Percentiles rank a stretch among this genome's conserved stretches.
Conservation (phyloP, 495 filamentous ascomycete genomes). For the Xanthoparmelia taractica region DNA sequence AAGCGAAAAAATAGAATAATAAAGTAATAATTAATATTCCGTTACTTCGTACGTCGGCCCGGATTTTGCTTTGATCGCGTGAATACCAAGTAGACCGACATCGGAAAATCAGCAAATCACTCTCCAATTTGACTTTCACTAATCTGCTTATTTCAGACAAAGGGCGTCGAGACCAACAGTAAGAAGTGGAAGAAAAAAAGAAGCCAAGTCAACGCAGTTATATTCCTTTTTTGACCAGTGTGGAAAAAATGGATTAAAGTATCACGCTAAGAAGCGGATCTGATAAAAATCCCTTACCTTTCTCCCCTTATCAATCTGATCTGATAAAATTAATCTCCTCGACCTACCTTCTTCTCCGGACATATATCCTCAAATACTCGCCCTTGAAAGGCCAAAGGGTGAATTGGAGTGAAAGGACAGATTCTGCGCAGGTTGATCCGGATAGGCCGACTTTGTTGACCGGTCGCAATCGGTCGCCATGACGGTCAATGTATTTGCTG, state of each 20-base stretch:
- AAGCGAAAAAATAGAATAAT: no score
- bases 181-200: background rate
- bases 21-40: no score
- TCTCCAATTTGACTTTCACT: background rate
- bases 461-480: conserved; percentile 23
- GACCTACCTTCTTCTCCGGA: background rate
- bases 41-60: background rate
- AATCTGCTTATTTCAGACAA: background rate
- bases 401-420: background rate
- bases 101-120: background rate
- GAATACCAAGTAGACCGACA: conserved; percentile 5
- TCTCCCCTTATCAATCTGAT: conserved; percentile 23
- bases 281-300: conserved; percentile 20
- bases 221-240: background rate
- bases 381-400: background rate
- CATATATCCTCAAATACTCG: background rate
- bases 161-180: background rate
- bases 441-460: background rate
- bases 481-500: conserved; percentile 37
- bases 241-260: background rate
- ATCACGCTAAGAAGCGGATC: conserved; percentile 21
- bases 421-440: background rate
- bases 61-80: background rate
- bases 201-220: background rate
- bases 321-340: conserved; percentile 17